Base-by-base conservation (phyloP, 2,329 filamentous ascomycete genomes). In the Diaporthe vaccinii region DNA sequence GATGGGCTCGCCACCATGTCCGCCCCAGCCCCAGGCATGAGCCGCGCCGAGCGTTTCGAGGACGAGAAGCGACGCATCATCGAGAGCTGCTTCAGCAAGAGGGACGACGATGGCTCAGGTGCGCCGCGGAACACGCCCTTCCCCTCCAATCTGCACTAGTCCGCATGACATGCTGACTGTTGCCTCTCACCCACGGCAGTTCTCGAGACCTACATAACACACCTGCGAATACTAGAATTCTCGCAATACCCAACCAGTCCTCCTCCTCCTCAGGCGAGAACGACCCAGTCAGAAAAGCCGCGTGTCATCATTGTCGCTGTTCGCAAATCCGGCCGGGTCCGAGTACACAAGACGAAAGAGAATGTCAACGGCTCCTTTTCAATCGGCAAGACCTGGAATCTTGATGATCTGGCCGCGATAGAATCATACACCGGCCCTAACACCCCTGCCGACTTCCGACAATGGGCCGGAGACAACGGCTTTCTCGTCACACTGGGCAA, bases 341-440 rank as follows among this genome's bases (percentile, higher is more conserved):
- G 96, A 81, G 92, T 99, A 87, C 97, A 99, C 88, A 99, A 99
- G 85, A 96, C 95, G 75, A 93, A 98, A 80, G 97, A 99, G 86
- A 99, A 99, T 83, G 89, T 91, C 74, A 98, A 98, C 83, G 95
- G 95, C 74, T 92, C 94, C 34, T 99, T 98, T 84, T 98, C 96
- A 28, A 98, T 99, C 79, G 97, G 97, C 78, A 99, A 99, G 86
- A 98, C 97, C 4, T 99, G 97, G 97, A 94, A 96, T 82, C 90
- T 99, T 79, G 96, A 98, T 84, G 97, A 99, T 82, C 87, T 99
- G 67, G 90, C 91, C 6, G 89, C 90, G 61, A 94, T 99, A 78
- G 94, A 98, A 83, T 97, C 95, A 36, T 98, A 93, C 81, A 93
- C 91, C 9, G 89, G 92, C 58, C 83, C 91, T 28, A 85, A 87